Percentiles rank a stretch among this genome's conserved stretches.
These are phyloP conservation scores for Evernia prunastri DNA, from an alignment of 495 filamentous ascomycete genomes.

Conservation along the genomic window DNA sequence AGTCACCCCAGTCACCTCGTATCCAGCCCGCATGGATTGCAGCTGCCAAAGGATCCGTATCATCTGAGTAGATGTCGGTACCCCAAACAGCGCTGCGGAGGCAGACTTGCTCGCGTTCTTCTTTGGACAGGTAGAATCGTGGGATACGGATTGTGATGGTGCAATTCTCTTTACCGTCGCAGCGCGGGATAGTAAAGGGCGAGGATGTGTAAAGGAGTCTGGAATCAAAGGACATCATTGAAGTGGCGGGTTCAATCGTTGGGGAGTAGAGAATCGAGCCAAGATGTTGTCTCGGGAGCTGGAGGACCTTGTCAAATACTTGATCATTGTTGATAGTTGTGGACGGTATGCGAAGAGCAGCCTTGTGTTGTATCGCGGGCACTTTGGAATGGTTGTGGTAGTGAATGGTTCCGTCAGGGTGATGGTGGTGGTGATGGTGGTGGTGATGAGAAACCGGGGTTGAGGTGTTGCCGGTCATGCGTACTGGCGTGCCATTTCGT, in stretches of 20 bases:
- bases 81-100: constrained; percentile 77
- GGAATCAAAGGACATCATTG: constrained; percentile 28
- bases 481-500: constrained; percentile 44
- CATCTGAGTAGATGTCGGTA: constrained; percentile 89
- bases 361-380: constrained; percentile 30
- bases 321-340: constrained; percentile 57
- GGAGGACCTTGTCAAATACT: constrained; percentile 60
- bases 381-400: constrained; percentile 42
- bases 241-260: constrained; percentile 30
- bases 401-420: constrained; percentile 36
- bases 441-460: constrained; percentile 34
- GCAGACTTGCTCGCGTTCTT: constrained; percentile 74
- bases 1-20: constrained; percentile 75
- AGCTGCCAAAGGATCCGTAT: constrained; percentile 87
- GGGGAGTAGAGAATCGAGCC: constrained; percentile 60
- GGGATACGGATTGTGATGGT: constrained; percentile 84
- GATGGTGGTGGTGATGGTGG: constrained; percentile 53
- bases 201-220: constrained; percentile 52
- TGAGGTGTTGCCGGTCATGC: constrained; percentile 38
- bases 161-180: constrained; percentile 80
- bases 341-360: constrained; percentile 53
- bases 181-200: constrained; percentile 65
- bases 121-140: constrained; percentile 61
- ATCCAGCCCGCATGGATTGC: constrained; percentile 93
- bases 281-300: constrained; percentile 71